Evolutionary conservation across 2,329 filamentous ascomycete genomes (phyloP), one percentile per base, ranked within the genome.

Genomic region (Talaromyces piceae): DNA sequence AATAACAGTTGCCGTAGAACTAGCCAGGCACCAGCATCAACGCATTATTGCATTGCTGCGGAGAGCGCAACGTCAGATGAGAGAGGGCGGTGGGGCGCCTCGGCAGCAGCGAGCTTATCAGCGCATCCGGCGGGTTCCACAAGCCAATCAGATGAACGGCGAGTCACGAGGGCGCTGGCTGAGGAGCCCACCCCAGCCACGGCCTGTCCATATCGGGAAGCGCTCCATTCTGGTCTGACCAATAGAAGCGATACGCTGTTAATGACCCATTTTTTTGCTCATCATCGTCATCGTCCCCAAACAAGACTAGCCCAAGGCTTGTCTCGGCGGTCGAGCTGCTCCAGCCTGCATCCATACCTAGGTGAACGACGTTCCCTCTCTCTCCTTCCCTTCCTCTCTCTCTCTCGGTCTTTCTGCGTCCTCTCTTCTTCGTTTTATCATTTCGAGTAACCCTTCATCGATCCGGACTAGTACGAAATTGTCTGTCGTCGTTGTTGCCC

Each of bases 351-450:
- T 43, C 39, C 23, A 22, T 25, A 22, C 20, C 12, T 37, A 20
- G n/a, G n/a, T n/a, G n/a, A n/a, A n/a, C n/a, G n/a, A n/a, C n/a
- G n/a, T n/a, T 9, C 20, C 33, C 33, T 20, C 33, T 6, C 33
- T 37, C 33, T 11, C 13, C 39, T 41, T 54, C 59, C 57, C 51
- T 52, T 57, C 47, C 56, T 43, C 47, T 30, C 28, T 23, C 39
- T 43, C 39, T 26, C 9, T 25, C 39, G 11, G 11, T n/a, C n/a
- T n/a, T n/a, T n/a, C n/a, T n/a, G n/a, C n/a, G n/a, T n/a, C n/a
- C n/a, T n/a, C 39, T 43, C 54, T 59, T 56, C 52, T 52, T 58
- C 48, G 55, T 43, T 47, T 39, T 23, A 49, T 55, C 49, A 53
- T 54, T 55, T 52, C 9, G 28, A 46, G 23, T 46, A 47, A 41